phyloP scores from a whole-genome alignment of 805 yeast genomes.

The Wickerhamomyces sydowiorum region DNA sequence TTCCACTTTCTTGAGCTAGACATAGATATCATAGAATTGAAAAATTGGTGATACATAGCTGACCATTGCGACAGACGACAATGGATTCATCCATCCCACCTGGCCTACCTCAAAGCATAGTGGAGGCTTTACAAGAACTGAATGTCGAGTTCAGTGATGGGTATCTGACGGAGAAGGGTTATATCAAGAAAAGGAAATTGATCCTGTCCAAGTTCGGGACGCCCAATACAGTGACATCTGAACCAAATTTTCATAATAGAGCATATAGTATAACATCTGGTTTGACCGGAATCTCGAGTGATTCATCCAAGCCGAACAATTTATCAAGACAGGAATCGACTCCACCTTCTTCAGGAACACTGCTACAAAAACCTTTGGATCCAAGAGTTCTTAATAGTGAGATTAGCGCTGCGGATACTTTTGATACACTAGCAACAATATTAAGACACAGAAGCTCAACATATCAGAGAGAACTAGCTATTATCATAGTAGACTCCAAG shows the following conservation, averaged over 20 bases:
- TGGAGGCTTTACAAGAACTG: constrained; percentile 31
- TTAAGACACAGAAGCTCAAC: constrained; percentile 66
- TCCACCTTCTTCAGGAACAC: constrained; percentile 24
- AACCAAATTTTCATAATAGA: constrained; percentile 12
- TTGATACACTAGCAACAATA: constrained; percentile 64
- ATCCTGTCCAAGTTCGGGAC: constrained; percentile 23
- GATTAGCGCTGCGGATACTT: constrained; percentile 32
- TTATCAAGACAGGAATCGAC: constrained; percentile 24
- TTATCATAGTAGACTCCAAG: constrained; percentile 63
- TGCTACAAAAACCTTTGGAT: constrained; percentile 41
- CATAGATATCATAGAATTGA: too few relatives aligned
- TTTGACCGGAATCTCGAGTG: constrained; percentile 23
- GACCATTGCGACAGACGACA: not conserved
- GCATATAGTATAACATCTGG: constrained; percentile 20
- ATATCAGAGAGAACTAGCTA: constrained; percentile 63
- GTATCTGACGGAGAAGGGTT: constrained; percentile 69
- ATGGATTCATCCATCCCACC: constrained; percentile 21
- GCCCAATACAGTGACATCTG: constrained; percentile 4
- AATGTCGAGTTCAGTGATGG: constrained; percentile 57
- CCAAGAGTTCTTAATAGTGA: constrained; percentile 46
- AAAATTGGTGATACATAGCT: too few relatives aligned
- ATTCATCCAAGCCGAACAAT: constrained; percentile 20
- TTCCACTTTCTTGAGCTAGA: too few relatives aligned
- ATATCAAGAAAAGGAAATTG: constrained; percentile 48
- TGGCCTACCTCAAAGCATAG: constrained; percentile 13